A percentile compares a stretch with the other conserved stretches of the same genome.
phyloP scores from a whole-genome alignment of 2,329 filamentous ascomycete species.

The Colletotrichum melonis region DNA sequence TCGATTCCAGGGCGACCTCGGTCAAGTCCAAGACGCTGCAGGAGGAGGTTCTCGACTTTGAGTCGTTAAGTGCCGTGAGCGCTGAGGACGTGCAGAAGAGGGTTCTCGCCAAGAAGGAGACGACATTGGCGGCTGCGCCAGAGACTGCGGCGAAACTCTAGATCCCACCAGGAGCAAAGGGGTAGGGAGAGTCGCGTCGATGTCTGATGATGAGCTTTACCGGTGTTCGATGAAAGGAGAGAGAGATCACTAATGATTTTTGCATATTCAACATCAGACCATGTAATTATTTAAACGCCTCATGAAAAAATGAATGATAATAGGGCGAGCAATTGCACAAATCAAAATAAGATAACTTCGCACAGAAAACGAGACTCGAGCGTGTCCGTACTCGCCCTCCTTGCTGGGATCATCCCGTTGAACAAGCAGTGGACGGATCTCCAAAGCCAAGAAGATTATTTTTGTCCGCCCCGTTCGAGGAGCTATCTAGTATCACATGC shows the following conservation, averaged over 20 bases:
- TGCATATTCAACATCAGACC: not conserved
- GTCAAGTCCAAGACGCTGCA: slow-evolving; percentile 64
- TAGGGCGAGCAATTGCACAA: no score
- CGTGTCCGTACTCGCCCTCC: not conserved
- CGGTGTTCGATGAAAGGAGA: not conserved
- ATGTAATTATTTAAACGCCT: not conserved
- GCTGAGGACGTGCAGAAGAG: slow-evolving; percentile 56
- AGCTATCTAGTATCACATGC: not conserved
- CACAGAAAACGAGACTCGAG: not conserved
- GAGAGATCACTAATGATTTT: not conserved
- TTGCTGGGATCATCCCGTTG: not conserved
- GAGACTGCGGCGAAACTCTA: slow-evolving; percentile 46
- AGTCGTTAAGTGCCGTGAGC: slow-evolving; percentile 53
- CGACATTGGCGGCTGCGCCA: slow-evolving; percentile 35
- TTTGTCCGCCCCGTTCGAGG: not conserved
- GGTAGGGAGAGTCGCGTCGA: no score
- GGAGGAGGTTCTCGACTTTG: slow-evolving; percentile 58
- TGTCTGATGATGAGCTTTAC: not conserved
- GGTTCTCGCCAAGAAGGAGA: slow-evolving; percentile 45
- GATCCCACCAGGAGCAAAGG: not conserved
- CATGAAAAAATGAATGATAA: not conserved
- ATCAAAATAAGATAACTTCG: not conserved
- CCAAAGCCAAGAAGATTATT: not conserved
- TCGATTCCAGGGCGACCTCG: slow-evolving; percentile 54
- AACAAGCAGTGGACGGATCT: not conserved